These are phyloP conservation scores for Taiwanofungus camphoratus DNA, from an alignment of 1,284 basidiomycete species.

Conservation along the genomic window DNA sequence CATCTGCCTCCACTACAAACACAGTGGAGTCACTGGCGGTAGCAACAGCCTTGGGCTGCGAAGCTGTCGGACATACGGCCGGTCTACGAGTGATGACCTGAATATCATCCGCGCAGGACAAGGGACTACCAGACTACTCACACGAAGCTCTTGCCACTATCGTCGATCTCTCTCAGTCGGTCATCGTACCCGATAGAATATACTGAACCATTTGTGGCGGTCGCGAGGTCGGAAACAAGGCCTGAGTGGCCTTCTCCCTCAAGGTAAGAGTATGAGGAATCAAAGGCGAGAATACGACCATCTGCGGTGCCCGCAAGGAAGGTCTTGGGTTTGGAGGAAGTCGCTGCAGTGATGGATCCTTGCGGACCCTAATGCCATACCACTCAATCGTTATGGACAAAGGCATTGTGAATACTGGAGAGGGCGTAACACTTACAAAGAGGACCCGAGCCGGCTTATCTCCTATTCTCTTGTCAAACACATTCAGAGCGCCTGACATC, in stretches of 20 bases:
- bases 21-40: constrained; percentile 57
- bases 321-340: constrained; percentile 44
- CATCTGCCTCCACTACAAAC: constrained; percentile 65
- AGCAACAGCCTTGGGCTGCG: constrained; percentile 76
- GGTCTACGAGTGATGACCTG: constrained; percentile 30
- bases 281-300: constrained; percentile 70
- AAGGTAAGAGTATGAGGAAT: constrained; percentile 43
- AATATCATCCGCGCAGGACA: background rate
- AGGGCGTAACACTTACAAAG: constrained; percentile 45
- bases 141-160: constrained; percentile 42
- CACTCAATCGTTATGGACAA: too few relatives aligned
- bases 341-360: constrained; percentile 70
- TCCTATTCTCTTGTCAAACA: constrained; percentile 74
- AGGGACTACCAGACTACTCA: constrained; percentile 31
- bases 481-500: constrained; percentile 77
- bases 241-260: constrained; percentile 68
- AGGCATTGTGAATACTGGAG: too few relatives aligned
- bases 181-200: constrained; percentile 82
- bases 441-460: constrained; percentile 58
- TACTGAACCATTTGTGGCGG: constrained; percentile 45
- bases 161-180: constrained; percentile 59
- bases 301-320: constrained; percentile 84
- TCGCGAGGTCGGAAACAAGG: constrained; percentile 63
- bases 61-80: constrained; percentile 39
- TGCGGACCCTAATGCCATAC: too few relatives aligned